These are phyloP conservation scores for Aurinia saxatilis DNA, from an alignment of 345 rosid genomes.

Conservation along the genomic window DNA sequence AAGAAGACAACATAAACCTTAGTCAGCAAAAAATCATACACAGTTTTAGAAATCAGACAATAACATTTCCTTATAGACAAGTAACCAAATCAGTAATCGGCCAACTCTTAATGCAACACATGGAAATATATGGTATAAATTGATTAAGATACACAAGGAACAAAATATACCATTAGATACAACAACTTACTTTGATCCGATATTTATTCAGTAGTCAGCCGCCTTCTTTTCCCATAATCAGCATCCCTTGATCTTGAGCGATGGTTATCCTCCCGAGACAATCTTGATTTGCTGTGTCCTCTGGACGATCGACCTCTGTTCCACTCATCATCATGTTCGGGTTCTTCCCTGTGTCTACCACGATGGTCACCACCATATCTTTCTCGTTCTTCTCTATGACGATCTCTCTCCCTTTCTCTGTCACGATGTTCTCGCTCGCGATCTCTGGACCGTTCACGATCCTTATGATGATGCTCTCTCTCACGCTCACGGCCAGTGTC, in stretches of 20 bases:
- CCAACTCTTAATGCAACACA: neutral
- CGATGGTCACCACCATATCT: conserved; percentile 51
- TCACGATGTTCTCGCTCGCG: conserved; percentile 46
- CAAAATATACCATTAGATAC: neutral
- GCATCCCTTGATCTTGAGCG: conserved; percentile 66
- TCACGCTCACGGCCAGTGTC: conserved; percentile 58
- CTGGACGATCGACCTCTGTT: conserved; percentile 60
- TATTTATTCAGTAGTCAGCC: conserved; percentile 48
- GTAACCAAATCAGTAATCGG: neutral
- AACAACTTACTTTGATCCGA: conserved; percentile 15
- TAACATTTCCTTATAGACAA: neutral
- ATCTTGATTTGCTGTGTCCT: conserved; percentile 53
- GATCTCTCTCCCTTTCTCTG: conserved; percentile 52
- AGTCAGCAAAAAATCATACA: conserved; percentile 17
- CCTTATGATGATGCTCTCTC: conserved; percentile 51
- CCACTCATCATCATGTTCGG: conserved; percentile 61
- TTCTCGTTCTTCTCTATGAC: conserved; percentile 56
- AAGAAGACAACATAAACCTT: conserved; percentile 16
- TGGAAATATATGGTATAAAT: neutral
- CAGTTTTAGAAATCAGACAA: neutral
- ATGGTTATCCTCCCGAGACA: conserved; percentile 59
- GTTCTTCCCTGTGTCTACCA: conserved; percentile 45
- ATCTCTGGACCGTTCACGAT: conserved; percentile 61
- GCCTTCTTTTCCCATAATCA: conserved; percentile 78
- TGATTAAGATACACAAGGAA: neutral